Evolutionary conservation across 1,284 basidiomycete genomes (phyloP).

Genomic region (Mycena sp.): DNA sequence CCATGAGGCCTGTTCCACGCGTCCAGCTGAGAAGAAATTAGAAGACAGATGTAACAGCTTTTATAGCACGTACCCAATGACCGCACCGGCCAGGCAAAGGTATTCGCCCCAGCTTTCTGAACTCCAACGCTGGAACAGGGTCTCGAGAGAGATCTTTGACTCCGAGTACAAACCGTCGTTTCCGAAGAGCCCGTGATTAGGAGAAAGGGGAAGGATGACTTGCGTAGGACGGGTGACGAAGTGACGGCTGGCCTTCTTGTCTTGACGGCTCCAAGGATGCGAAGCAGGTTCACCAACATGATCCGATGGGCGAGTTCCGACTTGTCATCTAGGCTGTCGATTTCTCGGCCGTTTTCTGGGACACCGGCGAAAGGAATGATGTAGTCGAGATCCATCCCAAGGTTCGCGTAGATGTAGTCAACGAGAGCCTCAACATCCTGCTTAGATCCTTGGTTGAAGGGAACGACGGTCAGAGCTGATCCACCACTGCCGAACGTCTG

Average conservation of each 20-base stretch:
- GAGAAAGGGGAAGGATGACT: slow-evolving; percentile 96
- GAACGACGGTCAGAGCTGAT: slow-evolving; percentile 95
- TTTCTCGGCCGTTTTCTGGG: slow-evolving; percentile 98
- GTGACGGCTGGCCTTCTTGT: slow-evolving; percentile 93
- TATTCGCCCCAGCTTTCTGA: slow-evolving; percentile 99
- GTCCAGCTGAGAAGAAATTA: slow-evolving; percentile 80
- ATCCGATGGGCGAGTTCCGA: slow-evolving; percentile 98
- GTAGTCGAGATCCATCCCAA: slow-evolving; percentile 97
- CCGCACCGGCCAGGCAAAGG: slow-evolving; percentile 96
- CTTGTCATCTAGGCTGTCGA: slow-evolving; percentile 96
- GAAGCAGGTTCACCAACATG: slow-evolving; percentile 95
- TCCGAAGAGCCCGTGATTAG: slow-evolving; percentile 97
- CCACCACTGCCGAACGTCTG: slow-evolving; percentile 95
- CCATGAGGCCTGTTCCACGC: slow-evolving; percentile 98
- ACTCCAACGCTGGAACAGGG: slow-evolving; percentile 96
- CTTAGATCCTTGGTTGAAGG: slow-evolving; percentile 98
- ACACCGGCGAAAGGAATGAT: slow-evolving; percentile 98
- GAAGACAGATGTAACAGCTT: slow-evolving; percentile 18
- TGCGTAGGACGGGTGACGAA: slow-evolving; percentile 98
- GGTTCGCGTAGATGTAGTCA: slow-evolving; percentile 96
- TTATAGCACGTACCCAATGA: slow-evolving; percentile 82
- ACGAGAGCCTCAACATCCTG: slow-evolving; percentile 98
- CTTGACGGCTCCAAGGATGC: slow-evolving; percentile 97
- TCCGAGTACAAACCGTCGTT: slow-evolving; percentile 99
- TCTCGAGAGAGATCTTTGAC: slow-evolving; percentile 98